Evolutionary conservation across 352 stramenopile genomes (phyloP).

Genomic region (Globisporangium irregulare): DNA sequence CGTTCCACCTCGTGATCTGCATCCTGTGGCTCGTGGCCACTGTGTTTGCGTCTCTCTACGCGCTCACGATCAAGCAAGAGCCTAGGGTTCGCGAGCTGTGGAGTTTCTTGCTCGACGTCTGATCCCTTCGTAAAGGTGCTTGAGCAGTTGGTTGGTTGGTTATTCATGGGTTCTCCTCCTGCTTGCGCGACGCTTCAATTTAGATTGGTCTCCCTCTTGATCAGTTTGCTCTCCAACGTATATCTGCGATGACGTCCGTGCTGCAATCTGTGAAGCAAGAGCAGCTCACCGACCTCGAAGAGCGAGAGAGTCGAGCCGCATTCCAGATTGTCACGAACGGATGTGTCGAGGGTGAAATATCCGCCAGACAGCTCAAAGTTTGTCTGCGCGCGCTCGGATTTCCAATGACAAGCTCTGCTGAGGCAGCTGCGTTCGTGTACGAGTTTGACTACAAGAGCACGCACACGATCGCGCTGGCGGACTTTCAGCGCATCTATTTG

Average conservation of each 20-base stretch:
- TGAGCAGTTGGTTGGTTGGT: background rate
- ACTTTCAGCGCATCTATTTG: slow-evolving; percentile 46
- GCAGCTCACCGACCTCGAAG: slow-evolving; percentile 24
- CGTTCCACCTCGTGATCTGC: slow-evolving; percentile 45
- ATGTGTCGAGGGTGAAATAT: slow-evolving; percentile 18
- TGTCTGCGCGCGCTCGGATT: slow-evolving; percentile 35
- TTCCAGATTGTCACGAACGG: slow-evolving; percentile 24
- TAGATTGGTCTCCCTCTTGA: background rate
- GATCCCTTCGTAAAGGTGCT: background rate
- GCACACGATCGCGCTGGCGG: slow-evolving; percentile 24
- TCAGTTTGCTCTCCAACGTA: background rate
- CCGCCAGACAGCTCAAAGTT: slow-evolving; percentile 26
- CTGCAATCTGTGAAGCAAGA: slow-evolving; percentile 22
- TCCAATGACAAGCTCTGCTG: slow-evolving; percentile 12
- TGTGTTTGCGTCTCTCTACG: slow-evolving; percentile 30
- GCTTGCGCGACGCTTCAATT: background rate
- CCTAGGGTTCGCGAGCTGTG: slow-evolving; percentile 17
- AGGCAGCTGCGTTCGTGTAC: slow-evolving; percentile 35
- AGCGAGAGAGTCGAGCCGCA: slow-evolving; percentile 22
- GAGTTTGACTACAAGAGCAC: slow-evolving; percentile 45
- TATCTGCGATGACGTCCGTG: background rate
- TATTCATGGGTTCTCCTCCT: background rate
- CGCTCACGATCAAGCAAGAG: slow-evolving; percentile 41
- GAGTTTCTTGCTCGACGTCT: slow-evolving; percentile 11
- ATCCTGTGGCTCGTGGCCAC: slow-evolving; percentile 44